Evolutionary conservation across 192 early-diverging fungal species (phyloP).

Genomic region (Rhizophagus sp.): DNA sequence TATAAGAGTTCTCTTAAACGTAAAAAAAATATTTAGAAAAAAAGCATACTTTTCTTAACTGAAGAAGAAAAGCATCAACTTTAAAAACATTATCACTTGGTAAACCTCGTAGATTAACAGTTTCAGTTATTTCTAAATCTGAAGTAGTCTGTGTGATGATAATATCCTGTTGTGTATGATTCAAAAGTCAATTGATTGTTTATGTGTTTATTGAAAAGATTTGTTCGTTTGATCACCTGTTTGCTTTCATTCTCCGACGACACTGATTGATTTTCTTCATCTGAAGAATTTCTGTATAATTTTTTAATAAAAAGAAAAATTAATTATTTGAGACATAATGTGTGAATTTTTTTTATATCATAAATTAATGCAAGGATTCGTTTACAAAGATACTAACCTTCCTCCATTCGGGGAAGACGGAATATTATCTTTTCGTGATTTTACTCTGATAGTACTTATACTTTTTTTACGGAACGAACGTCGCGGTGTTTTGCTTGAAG

Average conservation of each 20-base stretch:
- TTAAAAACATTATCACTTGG: background rate
- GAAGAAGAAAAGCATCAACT: background rate
- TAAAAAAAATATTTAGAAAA: background rate
- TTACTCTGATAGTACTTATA: background rate
- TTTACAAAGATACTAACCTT: background rate
- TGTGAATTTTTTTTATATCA: background rate
- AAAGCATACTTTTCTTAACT: background rate
- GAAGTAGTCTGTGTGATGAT: background rate
- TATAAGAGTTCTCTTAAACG: background rate
- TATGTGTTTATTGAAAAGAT: background rate
- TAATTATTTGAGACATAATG: background rate
- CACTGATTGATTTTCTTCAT: background rate
- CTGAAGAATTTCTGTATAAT: background rate
- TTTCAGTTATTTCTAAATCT: background rate
- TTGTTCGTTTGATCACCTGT: background rate
- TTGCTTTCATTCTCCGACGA: background rate
- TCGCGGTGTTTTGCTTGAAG: background rate
- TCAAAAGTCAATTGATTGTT: background rate
- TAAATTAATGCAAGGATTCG: background rate
- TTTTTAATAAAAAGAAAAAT: background rate
- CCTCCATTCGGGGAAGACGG: background rate
- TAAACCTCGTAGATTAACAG: background rate
- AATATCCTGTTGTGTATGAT: background rate
- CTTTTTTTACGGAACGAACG: background rate
- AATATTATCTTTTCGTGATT: background rate